phyloP scores from a whole-genome alignment of 2,329 filamentous ascomycete species.

The Aureobasidium sp. region DNA sequence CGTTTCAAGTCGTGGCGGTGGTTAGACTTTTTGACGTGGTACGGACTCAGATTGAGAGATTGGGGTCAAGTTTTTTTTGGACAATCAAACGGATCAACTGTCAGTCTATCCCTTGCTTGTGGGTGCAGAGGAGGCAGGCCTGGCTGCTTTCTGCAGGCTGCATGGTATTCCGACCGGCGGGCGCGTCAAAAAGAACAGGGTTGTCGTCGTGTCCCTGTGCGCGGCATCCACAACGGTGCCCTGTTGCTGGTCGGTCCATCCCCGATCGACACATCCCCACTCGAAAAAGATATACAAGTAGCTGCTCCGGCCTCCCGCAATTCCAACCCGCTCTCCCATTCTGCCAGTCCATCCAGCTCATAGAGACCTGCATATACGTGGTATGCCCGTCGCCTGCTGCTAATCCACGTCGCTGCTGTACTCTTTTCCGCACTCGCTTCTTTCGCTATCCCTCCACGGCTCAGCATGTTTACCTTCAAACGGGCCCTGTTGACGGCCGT shows the following conservation, averaged over 20 bases:
- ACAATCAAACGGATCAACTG: conserved; percentile 12
- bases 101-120: background rate
- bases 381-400: conserved; percentile 7
- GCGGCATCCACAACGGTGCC: background rate
- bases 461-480: conserved; percentile 66
- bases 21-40: conserved; percentile 10
- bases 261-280: conserved; percentile 9
- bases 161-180: background rate
- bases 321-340: background rate
- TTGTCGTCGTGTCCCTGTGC: conserved; percentile 7
- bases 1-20: conserved; percentile 7
- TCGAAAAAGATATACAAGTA: conserved; percentile 3
- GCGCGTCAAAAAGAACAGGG: background rate
- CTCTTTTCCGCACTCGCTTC: background rate
- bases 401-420: background rate
- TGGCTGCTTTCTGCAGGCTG: background rate
- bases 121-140: background rate
- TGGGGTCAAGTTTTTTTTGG: background rate
- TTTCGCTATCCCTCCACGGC: background rate
- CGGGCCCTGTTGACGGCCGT: conserved; percentile 65
- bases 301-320: conserved; percentile 2
- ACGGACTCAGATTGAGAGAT: background rate
- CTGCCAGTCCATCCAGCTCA: background rate
- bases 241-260: background rate
- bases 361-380: conserved; percentile 9